Conservation (phyloP, 768 basidiomycete species). For the Termitomyces sp. region DNA sequence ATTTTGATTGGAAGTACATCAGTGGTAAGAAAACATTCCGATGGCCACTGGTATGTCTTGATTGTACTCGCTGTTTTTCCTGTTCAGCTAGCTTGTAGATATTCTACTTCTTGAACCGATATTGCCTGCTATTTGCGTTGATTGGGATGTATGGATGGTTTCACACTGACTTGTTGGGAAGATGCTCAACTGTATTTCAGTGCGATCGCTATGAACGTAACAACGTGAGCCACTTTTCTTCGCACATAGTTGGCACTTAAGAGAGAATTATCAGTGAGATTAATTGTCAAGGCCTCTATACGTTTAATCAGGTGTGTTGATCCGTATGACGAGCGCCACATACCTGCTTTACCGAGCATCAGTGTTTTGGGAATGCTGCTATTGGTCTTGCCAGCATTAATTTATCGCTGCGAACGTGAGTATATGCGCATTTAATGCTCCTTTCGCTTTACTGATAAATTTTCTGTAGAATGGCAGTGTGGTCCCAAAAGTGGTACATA, state of each 20-base stretch:
- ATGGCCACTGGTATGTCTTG: conserved; percentile 55
- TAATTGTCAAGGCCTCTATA: conserved; percentile 64
- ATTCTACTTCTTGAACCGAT: conserved; percentile 69
- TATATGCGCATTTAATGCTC: not conserved
- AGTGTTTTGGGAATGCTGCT: conserved; percentile 56
- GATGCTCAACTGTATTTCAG: conserved; percentile 24
- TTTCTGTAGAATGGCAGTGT: conserved; percentile 56
- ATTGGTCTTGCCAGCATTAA: conserved; percentile 71
- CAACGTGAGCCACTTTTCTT: conserved; percentile 26
- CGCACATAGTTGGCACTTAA: conserved; percentile 3
- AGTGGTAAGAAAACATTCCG: conserved; percentile 49
- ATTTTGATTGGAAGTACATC: conserved; percentile 62
- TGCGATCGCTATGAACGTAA: conserved; percentile 53
- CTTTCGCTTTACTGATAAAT: not conserved
- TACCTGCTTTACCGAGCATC: not conserved
- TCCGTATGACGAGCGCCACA: not conserved
- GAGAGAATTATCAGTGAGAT: conserved; percentile 29
- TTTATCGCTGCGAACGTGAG: conserved; percentile 62
- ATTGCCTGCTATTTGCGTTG: conserved; percentile 56
- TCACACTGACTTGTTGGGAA: not conserved
- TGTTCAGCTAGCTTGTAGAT: conserved; percentile 27
- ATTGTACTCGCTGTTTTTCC: not conserved
- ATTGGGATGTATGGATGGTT: conserved; percentile 54
- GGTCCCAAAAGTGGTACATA: conserved; percentile 54
- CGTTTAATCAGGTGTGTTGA: conserved; percentile 48